Evolutionary conservation across 352 stramenopile genomes (phyloP).

Genomic region (Phytopythium chamaehyphon): DNA sequence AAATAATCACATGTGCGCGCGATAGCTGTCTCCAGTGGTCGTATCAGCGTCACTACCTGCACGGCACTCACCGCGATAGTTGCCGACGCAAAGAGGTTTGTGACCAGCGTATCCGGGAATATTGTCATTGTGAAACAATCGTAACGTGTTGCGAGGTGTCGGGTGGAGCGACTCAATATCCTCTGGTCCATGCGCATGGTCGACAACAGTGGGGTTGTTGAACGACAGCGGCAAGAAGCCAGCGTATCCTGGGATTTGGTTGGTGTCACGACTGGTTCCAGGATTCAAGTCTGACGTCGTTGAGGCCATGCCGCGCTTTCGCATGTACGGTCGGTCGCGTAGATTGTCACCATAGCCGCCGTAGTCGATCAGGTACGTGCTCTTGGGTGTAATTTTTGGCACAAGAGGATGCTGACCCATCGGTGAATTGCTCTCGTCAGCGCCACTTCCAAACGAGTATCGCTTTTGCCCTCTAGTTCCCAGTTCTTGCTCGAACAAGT

Average conservation of each 20-base stretch:
- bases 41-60: slow-evolving; percentile 53
- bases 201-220: slow-evolving; percentile 54
- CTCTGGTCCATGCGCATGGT: slow-evolving; percentile 46
- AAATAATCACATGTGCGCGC: slow-evolving; percentile 38
- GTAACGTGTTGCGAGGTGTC: slow-evolving; percentile 36
- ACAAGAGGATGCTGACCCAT: slow-evolving; percentile 29
- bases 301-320: slow-evolving; percentile 73
- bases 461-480: slow-evolving; percentile 12
- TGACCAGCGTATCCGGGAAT: slow-evolving; percentile 81
- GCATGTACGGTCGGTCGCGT: slow-evolving; percentile 61
- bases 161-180: slow-evolving; percentile 19
- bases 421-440: slow-evolving; percentile 18
- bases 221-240: slow-evolving; percentile 61
- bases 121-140: slow-evolving; percentile 81
- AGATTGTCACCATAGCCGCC: slow-evolving; percentile 64
- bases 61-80: slow-evolving; percentile 70
- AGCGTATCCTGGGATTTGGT: slow-evolving; percentile 77
- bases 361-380: slow-evolving; percentile 69
- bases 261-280: slow-evolving; percentile 66
- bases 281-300: slow-evolving; percentile 70
- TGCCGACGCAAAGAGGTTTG: slow-evolving; percentile 71
- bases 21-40: slow-evolving; percentile 61
- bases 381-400: slow-evolving; percentile 53
- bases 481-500: slow-evolving; percentile 36
- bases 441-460: slow-evolving; percentile 8